phyloP scores from a whole-genome alignment of 257 asterid species.

The Solanum lycopersicoides region DNA sequence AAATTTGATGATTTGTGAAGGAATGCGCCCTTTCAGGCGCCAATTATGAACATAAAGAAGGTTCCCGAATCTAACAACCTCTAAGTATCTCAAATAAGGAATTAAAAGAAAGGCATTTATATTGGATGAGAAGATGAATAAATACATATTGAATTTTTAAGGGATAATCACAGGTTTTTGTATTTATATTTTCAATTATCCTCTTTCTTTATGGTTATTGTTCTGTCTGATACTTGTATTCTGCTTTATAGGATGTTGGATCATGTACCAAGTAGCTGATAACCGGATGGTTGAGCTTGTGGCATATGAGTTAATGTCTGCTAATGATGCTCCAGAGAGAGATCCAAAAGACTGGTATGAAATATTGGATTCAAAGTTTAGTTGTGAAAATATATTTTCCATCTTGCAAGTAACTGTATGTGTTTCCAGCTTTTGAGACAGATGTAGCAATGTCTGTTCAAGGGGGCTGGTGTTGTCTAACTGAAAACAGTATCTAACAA shows the following conservation, averaged over 20 bases:
- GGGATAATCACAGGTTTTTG: background rate
- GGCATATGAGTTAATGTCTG: conserved; percentile 88
- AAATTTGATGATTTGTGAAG: background rate
- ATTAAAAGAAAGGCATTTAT: background rate
- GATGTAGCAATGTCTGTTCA: background rate
- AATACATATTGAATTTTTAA: background rate
- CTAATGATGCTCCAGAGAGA: conserved; percentile 92
- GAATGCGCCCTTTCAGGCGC: background rate
- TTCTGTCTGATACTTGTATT: background rate
- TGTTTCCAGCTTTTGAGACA: background rate
- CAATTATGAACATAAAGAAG: background rate
- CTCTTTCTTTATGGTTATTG: background rate
- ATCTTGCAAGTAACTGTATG: background rate
- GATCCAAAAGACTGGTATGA: conserved; percentile 94
- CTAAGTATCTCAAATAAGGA: background rate
- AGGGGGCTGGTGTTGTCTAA: background rate
- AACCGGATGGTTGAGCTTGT: conserved; percentile 51
- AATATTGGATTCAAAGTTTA: background rate
- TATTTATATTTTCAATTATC: background rate
- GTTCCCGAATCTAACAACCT: background rate
- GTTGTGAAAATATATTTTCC: background rate
- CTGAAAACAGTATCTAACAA: background rate
- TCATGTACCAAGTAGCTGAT: conserved; percentile 49
- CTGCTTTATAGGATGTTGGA: conserved; percentile 74
- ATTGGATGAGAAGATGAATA: background rate